These are phyloP conservation scores for Ustilago loliicola DNA, from an alignment of 1,284 basidiomycete genomes.

Conservation along the genomic window DNA sequence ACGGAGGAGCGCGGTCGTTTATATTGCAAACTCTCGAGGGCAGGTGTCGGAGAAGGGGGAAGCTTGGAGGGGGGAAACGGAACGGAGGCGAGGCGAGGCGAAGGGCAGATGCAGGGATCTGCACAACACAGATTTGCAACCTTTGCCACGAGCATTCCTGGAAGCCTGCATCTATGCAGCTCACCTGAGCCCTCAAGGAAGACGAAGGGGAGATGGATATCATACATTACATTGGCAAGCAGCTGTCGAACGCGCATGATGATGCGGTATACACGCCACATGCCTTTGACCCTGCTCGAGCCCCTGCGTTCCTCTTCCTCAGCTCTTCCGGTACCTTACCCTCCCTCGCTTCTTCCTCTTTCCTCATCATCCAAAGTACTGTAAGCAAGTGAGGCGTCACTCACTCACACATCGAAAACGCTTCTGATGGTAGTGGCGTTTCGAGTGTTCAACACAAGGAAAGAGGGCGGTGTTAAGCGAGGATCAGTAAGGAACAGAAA, in stretches of 20 bases:
- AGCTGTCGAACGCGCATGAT: background rate
- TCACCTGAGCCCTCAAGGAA: background rate
- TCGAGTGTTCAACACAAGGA: too few species aligned
- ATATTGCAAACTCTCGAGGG: constrained; percentile 7
- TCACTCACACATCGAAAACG: too few species aligned
- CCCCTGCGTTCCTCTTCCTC: constrained; percentile 2
- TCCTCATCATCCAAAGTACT: background rate
- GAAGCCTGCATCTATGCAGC: background rate
- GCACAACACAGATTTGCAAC: background rate
- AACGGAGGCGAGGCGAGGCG: too few species aligned
- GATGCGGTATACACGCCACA: constrained; percentile 13
- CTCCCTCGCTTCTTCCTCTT: background rate
- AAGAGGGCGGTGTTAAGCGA: background rate
- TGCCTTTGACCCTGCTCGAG: background rate
- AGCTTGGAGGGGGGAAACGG: too few species aligned
- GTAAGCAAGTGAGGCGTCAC: too few species aligned
- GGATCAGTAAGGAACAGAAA: too few species aligned
- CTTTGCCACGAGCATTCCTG: background rate
- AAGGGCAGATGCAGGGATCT: background rate
- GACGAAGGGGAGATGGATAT: background rate
- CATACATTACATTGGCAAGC: too few species aligned
- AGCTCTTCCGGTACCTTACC: background rate
- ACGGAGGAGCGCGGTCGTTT: constrained; percentile 6
- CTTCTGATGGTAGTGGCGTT: too few species aligned
- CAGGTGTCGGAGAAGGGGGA: background rate